Base-by-base conservation (phyloP, 2,329 filamentous ascomycete species). In the Colletotrichum paranaense region DNA sequence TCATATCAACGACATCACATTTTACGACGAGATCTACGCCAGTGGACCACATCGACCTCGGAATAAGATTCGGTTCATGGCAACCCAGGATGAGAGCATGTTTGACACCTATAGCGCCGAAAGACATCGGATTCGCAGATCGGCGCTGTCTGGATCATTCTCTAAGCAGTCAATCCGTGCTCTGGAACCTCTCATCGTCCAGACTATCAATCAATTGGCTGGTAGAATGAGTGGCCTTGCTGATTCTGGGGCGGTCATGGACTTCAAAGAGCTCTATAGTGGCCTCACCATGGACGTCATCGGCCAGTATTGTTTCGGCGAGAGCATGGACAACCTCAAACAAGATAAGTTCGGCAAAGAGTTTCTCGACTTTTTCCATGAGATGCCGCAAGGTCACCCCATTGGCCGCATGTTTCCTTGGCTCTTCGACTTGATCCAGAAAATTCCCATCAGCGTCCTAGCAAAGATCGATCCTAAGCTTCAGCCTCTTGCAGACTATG, bases 71-170 rank as follows among this genome's bases (percentile, higher is more conserved):
- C 57, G 60, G 59, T 64, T 67, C 53, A n/a, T 74, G 14, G 64
- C 72, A 5, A 77, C 77, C 19, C 72, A 75, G 14, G 76, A 78
- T 32, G 72, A 58, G 4, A 73, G 75, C 35, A 68, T 70, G 11
- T 78, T 83, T 7, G 71, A 79, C 5, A 86, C 84, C 0, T 77
- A 82, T n/a, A 75, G 79, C 8, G 82, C 85, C 69, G 79, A 84
- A 26, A 76, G 81, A 7, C 86, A 87, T 73, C 82, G 83, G 2
- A 77, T 80, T 22, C 82, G 86, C 3, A 82, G 86, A 16, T 79
- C 74, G 4, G 78, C 83, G 2, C 72, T 88, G 60, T 84, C 81
- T 67, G 80, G 79, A 0, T 87, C 85, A 77, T 88, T 87, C 75
- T 86, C 85, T 2, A 81, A 79, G 46, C 78, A 78, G 12, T 81